Base-by-base conservation (phyloP, 352 stramenopile species). In the Phytophthora uliginosa region DNA sequence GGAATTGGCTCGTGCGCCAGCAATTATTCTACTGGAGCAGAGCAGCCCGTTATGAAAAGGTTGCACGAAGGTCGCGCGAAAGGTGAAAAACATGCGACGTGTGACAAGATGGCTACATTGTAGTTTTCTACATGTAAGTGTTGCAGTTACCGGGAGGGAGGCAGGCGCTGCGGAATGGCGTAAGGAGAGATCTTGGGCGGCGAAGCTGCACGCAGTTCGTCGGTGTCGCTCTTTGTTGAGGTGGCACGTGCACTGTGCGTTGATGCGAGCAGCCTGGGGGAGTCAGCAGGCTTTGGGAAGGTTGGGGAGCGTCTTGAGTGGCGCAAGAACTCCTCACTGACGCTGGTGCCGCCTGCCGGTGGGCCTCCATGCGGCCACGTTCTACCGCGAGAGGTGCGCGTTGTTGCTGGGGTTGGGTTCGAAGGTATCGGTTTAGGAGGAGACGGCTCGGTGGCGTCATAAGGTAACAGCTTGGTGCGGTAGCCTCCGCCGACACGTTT, bases 401-500 rank as follows among this genome's bases (percentile, higher is more conserved):
- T 53, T 70, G 59, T 47, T 63, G 12, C 15, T 10, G 48, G 15
- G 33, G 50, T 18, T 57, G 20, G 15, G 50, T 59, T 42, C 9
- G n/a, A 9, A 3, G 0, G 26, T 4, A 42, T 7, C 9, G 42
- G 54, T 42, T 69, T 70, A 33, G 34, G 63, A 4, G 63, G 12
- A 33, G 63, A 33, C 13, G 34, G 13, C 33, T 74, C 47, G 12
- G 60, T 10, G 57, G 69, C 18, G 59, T 61, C 26, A 38, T 64
- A 26, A 53, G 59, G 61, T 22, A 79, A 65, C 10, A 73, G 56
- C 12, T 73, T 83, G 4, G 77, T 63, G 36, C 82, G 81, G 51
- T 91, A 93, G 8, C 86, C 86, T 36, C 86, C 86, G 5, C 86
- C 86, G 2, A 92, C 86, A 33, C 79, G 79, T 52, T 86, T 86